These are phyloP conservation scores for Ustilago sp. DNA, from an alignment of 1,284 basidiomycete genomes.

Conservation along the genomic window DNA sequence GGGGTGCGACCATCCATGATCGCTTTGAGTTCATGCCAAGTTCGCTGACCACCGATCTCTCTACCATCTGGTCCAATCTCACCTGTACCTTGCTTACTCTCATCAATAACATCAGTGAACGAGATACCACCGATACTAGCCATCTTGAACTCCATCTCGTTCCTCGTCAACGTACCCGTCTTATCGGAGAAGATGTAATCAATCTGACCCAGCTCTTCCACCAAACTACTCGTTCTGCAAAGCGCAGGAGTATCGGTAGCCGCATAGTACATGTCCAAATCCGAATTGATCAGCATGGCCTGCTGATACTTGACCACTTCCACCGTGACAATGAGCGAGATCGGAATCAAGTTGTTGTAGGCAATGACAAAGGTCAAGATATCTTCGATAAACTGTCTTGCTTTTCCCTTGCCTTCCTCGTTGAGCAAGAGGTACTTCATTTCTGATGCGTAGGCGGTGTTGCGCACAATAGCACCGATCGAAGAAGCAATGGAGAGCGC, in stretches of 20 bases:
- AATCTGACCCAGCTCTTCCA: constrained; percentile 98
- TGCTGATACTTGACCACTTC: constrained; percentile 99
- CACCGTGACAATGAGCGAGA: constrained; percentile 99
- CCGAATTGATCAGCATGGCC: constrained; percentile 94
- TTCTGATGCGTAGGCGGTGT: constrained; percentile 53
- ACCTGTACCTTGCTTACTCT: constrained; percentile 76
- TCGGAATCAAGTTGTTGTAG: constrained; percentile 99
- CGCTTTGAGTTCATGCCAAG: constrained; percentile 79
- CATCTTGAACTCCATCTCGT: constrained; percentile 96
- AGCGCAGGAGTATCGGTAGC: constrained; percentile 94
- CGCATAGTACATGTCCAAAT: constrained; percentile 82
- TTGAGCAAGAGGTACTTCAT: constrained; percentile 64
- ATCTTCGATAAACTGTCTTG: constrained; percentile 75
- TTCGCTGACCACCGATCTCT: constrained; percentile 76
- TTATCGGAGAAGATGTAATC: constrained; percentile 99
- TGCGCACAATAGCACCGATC: constrained; percentile 83
- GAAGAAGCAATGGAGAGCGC: constrained; percentile 90
- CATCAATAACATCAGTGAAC: constrained; percentile 89
- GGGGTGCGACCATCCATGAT: constrained; percentile 72
- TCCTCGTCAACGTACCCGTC: constrained; percentile 95
- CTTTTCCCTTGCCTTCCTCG: constrained; percentile 63
- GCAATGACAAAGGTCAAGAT: constrained; percentile 98
- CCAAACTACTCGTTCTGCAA: constrained; percentile 94
- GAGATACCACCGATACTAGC: constrained; percentile 88
- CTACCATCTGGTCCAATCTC: constrained; percentile 70